These are phyloP conservation scores for Phylloporus sp. DNA, from an alignment of 768 basidiomycete genomes.

Conservation along the genomic window DNA sequence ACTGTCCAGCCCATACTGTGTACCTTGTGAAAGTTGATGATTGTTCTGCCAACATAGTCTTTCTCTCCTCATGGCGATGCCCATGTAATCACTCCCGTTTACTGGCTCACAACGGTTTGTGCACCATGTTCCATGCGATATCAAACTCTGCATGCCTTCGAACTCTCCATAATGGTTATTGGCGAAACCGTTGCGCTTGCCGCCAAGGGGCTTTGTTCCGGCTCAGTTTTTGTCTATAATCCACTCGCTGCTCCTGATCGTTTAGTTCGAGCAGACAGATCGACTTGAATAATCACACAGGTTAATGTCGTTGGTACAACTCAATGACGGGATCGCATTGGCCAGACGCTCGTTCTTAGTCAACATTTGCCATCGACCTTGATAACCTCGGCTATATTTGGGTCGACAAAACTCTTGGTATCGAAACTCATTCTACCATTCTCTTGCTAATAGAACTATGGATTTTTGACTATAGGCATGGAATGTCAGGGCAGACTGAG, in stretches of 20 bases:
- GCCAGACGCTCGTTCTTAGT: not conserved
- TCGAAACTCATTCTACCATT: slow-evolving; percentile 2
- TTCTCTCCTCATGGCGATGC: not conserved
- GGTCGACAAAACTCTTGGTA: slow-evolving; percentile 8
- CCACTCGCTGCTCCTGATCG: not conserved
- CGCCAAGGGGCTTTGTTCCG: not conserved
- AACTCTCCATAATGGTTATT: not conserved
- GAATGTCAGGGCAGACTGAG: not conserved
- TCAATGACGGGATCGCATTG: slow-evolving; percentile 4
- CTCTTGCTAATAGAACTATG: not conserved
- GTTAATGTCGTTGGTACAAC: slow-evolving; percentile 3
- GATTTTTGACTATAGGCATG: not conserved
- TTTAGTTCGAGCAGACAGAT: not conserved
- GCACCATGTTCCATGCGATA: not conserved
- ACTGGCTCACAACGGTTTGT: not conserved
- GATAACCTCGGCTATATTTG: slow-evolving; percentile 6
- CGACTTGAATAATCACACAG: not conserved
- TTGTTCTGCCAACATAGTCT: too few species aligned
- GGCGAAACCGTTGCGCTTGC: not conserved
- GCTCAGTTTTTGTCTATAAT: not conserved
- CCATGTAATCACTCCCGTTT: not conserved
- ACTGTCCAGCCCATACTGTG: not conserved
- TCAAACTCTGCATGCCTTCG: not conserved
- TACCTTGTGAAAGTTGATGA: too few species aligned
- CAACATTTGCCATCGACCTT: slow-evolving; percentile 1